A percentile compares a stretch with the other conserved stretches of the same genome.
These are phyloP conservation scores for Solanum pinnatisectum DNA, from an alignment of 257 asterid species.

Conservation along the genomic window DNA sequence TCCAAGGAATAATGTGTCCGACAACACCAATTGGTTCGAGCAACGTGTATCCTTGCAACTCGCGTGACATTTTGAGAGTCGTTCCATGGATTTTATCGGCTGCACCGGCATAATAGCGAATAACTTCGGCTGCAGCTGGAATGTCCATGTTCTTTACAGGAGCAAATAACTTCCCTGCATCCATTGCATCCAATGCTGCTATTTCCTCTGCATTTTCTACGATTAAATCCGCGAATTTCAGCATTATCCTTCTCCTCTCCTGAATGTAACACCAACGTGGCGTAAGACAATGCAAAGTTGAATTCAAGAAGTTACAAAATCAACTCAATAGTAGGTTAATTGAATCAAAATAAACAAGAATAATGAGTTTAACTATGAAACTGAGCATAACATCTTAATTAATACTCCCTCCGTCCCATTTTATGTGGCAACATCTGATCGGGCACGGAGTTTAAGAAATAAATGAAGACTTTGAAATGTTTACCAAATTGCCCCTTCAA, in stretches of 20 bases:
- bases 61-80: slow-evolving; percentile 24
- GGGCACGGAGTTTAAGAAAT: too few relatives aligned
- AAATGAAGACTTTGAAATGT: too few relatives aligned
- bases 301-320: not conserved
- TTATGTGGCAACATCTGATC: too few relatives aligned
- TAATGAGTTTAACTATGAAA: not conserved
- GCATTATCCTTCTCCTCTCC: slow-evolving; percentile 25
- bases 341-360: not conserved
- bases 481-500: too few relatives aligned
- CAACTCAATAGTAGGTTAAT: not conserved
- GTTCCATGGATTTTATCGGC: slow-evolving; percentile 37
- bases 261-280: not conserved
- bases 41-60: slow-evolving; percentile 26
- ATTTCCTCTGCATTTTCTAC: slow-evolving; percentile 19
- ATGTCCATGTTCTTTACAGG: slow-evolving; percentile 15
- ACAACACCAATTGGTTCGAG: slow-evolving; percentile 38
- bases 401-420: too few relatives aligned
- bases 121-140: slow-evolving; percentile 2
- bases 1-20: slow-evolving; percentile 42
- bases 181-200: slow-evolving; percentile 26
- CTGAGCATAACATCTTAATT: not conserved
- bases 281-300: not conserved
- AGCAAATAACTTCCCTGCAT: slow-evolving; percentile 21
- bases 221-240: slow-evolving; percentile 29
- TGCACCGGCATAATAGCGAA: slow-evolving; percentile 36